Percentiles rank a stretch among this genome's conserved stretches.
Evolutionary conservation across 768 basidiomycete species (phyloP).

Genomic region (Rhodosporidiobolus sp.): DNA sequence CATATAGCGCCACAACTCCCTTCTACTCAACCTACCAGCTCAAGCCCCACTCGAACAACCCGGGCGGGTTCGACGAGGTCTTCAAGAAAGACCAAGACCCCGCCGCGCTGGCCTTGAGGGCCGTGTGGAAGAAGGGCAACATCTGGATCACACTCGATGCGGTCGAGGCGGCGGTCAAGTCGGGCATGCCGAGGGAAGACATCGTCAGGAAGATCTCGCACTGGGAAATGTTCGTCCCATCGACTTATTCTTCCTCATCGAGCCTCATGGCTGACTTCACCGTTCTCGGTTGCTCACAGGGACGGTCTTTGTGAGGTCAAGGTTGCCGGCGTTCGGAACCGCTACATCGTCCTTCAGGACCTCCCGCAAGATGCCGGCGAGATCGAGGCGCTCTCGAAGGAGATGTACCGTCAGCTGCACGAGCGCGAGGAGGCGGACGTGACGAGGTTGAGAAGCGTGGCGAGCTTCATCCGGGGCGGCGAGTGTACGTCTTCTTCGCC

Average conservation of each 20-base stretch:
- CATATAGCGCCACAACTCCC: slow-evolving; percentile 52
- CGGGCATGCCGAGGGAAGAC: slow-evolving; percentile 47
- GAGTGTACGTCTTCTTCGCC: slow-evolving; percentile 48
- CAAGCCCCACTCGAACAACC: slow-evolving; percentile 41
- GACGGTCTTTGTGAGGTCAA: slow-evolving; percentile 48
- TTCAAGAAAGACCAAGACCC: slow-evolving; percentile 49
- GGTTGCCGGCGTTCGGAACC: slow-evolving; percentile 52
- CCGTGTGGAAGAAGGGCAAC: slow-evolving; percentile 47
- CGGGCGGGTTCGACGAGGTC: slow-evolving; percentile 47
- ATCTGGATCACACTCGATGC: slow-evolving; percentile 50
- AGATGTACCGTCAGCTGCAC: slow-evolving; percentile 51
- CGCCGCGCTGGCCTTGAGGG: slow-evolving; percentile 43
- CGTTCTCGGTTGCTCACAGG: background rate
- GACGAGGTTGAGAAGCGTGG: slow-evolving; percentile 51
- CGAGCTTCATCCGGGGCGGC: slow-evolving; percentile 50
- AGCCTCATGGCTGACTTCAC: too few relatives aligned
- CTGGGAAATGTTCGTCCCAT: slow-evolving; percentile 52
- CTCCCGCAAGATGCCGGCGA: slow-evolving; percentile 49
- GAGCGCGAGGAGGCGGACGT: slow-evolving; percentile 54
- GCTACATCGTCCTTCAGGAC: slow-evolving; percentile 50
- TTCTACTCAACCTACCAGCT: slow-evolving; percentile 54
- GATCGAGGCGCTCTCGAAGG: slow-evolving; percentile 48
- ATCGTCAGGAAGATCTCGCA: slow-evolving; percentile 50
- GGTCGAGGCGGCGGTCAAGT: slow-evolving; percentile 44
- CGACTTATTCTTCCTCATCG: background rate